Base-by-base conservation (phyloP, 106 monocot species). In the Vanilla planifolia region DNA sequence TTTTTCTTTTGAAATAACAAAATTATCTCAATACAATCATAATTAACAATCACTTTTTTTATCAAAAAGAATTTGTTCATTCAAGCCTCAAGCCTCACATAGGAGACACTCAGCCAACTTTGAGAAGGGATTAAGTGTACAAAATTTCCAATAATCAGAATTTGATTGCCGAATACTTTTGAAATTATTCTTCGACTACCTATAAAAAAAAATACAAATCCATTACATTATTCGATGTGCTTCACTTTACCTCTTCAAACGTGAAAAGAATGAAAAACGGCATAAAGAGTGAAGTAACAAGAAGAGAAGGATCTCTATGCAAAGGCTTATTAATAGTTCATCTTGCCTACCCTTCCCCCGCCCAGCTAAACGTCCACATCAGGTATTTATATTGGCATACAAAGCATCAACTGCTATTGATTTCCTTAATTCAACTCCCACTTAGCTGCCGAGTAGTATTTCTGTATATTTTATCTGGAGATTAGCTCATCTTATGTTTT, bases 101-200 rank as follows among this genome's bases (percentile, higher is more conserved):
- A 15, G 20, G 25, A 22, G 24, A 24, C 10, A 26, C 53, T 11
- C 23, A 26, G 24, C 7, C 6, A 53, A 26, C 8, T 8, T 53
- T 10, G 7, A 53, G 4, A 26, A 23, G 4, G 14, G 13, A 6
- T n/a, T n/a, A n/a, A n/a, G n/a, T n/a, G n/a, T 23, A 14, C 27
- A 14, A 53, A 53, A 8, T 24, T 53, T 11, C 25, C 24, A 7
- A 9, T 40, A 7, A 16, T 4, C 5, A 16, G n/a, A 45, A 45
- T 45, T 5, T 1, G 45, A 45, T 45, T 45, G 16, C 20, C 14
- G 14, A n/a, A n/a, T n/a, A 40, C 40, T 14, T 2, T 14, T 40
- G 40, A 40, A 40, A 30, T 27, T 55, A 55, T 55, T 55, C 53
- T 55, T n/a, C 53, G n/a, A n/a, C n/a, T n/a, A n/a, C n/a, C n/a